Evolutionary conservation across 495 filamentous ascomycete genomes (phyloP).

Genomic region (Trichoderma gamsii): DNA sequence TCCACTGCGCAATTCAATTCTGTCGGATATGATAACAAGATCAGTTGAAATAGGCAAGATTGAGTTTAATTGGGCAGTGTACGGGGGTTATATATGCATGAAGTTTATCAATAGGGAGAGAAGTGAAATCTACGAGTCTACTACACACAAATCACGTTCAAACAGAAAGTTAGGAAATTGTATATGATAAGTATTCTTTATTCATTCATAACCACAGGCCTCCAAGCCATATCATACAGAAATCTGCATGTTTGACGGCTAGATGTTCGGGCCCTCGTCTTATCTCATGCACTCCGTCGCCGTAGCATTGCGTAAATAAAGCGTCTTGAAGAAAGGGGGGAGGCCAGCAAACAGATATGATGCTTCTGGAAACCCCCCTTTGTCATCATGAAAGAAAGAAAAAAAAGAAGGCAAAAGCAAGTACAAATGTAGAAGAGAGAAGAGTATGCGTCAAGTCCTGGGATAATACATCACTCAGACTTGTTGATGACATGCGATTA

Average conservation of each 20-base stretch:
- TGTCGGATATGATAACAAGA: too few species aligned
- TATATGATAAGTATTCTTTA: neutral
- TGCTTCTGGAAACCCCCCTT: neutral
- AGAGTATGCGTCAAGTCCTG: neutral
- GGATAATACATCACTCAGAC: neutral
- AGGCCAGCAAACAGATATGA: neutral
- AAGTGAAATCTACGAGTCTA: neutral
- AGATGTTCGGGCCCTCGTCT: neutral
- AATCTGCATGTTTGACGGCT: neutral
- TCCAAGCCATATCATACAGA: neutral
- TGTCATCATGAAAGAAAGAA: neutral
- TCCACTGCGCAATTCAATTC: neutral
- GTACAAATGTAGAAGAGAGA: neutral
- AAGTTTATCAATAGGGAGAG: neutral
- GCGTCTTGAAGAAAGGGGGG: neutral
- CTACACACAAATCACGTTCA: too few species aligned
- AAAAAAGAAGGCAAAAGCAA: neutral
- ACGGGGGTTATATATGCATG: too few species aligned
- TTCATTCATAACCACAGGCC: constrained; percentile 1
- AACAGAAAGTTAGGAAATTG: too few species aligned
- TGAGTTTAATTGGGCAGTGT: too few species aligned
- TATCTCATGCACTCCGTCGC: neutral
- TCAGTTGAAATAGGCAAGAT: too few species aligned
- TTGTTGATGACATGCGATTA: neutral
- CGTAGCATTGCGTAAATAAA: neutral